Percentiles rank a stretch among this genome's conserved stretches.
Evolutionary conservation across 2,329 filamentous ascomycete species (phyloP).

Genomic region (Penicillium expansum): DNA sequence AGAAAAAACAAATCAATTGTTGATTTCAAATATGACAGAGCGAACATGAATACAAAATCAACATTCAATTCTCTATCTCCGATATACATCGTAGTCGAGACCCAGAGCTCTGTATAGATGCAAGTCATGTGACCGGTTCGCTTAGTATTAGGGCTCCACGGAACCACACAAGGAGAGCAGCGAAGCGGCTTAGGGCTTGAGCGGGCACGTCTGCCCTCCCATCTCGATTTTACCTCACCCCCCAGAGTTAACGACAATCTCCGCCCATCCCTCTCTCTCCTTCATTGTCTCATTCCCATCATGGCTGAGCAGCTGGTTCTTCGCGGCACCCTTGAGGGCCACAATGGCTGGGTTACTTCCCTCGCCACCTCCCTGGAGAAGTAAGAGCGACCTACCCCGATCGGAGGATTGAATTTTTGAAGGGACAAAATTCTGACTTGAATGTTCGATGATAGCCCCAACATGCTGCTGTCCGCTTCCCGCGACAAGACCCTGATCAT

Average conservation of each 20-base stretch:
- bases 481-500: conserved; percentile 99
- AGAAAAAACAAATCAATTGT: background rate
- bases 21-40: background rate
- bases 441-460: conserved; percentile 63
- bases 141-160: conserved; percentile 35
- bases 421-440: conserved; percentile 38
- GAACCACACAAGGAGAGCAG: conserved; percentile 29
- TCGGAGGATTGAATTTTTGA: conserved; percentile 27
- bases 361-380: conserved; percentile 99
- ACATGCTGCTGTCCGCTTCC: conserved; percentile 97
- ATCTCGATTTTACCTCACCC: conserved; percentile 39
- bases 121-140: conserved; percentile 31
- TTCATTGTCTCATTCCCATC: conserved; percentile 44
- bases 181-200: conserved; percentile 41
- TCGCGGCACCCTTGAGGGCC: conserved; percentile 96
- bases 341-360: conserved; percentile 99
- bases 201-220: conserved; percentile 37
- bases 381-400: conserved; percentile 53
- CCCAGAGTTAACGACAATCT: conserved; percentile 42
- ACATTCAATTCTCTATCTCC: background rate
- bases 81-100: background rate
- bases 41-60: background rate
- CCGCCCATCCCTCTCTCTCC: conserved; percentile 41
- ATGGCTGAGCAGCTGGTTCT: conserved; percentile 95
- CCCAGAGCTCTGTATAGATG: conserved; percentile 1